phyloP scores from a whole-genome alignment of 2,329 filamentous ascomycete species.

The Cryphonectria carpinicola region DNA sequence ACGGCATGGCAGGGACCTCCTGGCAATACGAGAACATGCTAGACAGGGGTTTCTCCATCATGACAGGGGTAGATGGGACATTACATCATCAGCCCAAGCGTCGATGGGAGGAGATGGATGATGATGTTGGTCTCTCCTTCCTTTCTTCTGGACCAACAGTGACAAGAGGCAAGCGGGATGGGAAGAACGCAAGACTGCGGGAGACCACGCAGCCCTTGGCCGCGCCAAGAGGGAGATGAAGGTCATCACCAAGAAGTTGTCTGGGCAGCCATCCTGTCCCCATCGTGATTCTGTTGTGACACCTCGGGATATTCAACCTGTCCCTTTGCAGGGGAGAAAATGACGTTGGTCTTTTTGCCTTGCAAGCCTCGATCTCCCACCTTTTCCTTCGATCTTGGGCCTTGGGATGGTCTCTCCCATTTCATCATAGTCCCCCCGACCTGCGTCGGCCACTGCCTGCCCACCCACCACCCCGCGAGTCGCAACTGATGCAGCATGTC shows the following conservation, averaged over 20 bases:
- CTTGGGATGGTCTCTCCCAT: slow-evolving; percentile 2
- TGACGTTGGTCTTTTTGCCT: slow-evolving; percentile 11
- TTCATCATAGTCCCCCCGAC: slow-evolving; percentile 16
- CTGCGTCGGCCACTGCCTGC: neutral
- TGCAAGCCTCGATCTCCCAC: neutral
- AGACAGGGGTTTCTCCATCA: neutral
- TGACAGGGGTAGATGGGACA: neutral
- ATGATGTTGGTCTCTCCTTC: neutral
- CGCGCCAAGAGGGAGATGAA: neutral
- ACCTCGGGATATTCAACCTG: neutral
- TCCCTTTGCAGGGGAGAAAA: neutral
- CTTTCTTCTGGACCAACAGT: neutral
- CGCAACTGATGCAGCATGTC: neutral
- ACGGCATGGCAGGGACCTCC: neutral
- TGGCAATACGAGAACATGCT: neutral
- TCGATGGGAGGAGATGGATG: neutral
- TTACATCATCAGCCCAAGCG: slow-evolving; percentile 12
- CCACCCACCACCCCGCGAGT: neutral
- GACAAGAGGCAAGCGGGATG: neutral
- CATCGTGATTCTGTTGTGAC: neutral
- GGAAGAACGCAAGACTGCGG: too few relatives aligned
- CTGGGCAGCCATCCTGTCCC: neutral
- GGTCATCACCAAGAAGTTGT: neutral
- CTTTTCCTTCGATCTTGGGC: slow-evolving; percentile 1
- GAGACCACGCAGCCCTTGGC: neutral